Base-by-base conservation (phyloP, 345 rosid species). In the Lumnitzera racemosa region DNA sequence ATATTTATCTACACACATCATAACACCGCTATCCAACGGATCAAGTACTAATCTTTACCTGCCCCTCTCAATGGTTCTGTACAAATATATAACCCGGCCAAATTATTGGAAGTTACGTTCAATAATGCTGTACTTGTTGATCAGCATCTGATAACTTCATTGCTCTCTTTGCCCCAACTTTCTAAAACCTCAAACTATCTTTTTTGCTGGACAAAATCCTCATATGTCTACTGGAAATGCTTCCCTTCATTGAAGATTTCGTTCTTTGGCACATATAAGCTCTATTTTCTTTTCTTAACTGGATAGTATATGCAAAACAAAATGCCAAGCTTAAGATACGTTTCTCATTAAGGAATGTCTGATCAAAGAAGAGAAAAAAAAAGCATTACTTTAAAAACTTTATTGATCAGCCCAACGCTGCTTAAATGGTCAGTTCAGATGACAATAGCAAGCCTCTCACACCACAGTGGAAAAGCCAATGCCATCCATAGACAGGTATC, bases 191-290 rank as follows among this genome's bases (percentile, higher is more conserved):
- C 85, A 79, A 67, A 74, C 69, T 80, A 74, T 70, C 78, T 61
- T 81, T 77, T 82, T 64, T 72, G 72, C 76, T 63, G 57, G 72
- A 67, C 81, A 77, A 69, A 70, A 78, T 72, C 84, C 68, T 76
- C 79, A 76, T 69, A 70, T 66, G 86, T 80, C 82, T 80, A 85
- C 72, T 74, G 70, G 81, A 69, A 74, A 71, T 72, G 90, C 88
- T 73, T 74, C 77, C 83, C 75, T 76, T 80, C 87, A 72, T 80
- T 81, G 87, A 66, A 55, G 83, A 70, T 76, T 70, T 74, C 81
- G 80, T 86, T 89, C 86, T 81, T 89, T 81, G 82, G 73, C 85
- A 83, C 76, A 70, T 78, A 82, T 76, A 79, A 63, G 83, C 85
- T 72, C 74, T 83, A 81, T 62, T 65, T 78, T 82, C 95, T 78